phyloP scores from a whole-genome alignment of 2,329 filamentous ascomycete genomes.

The Daldinia sp. region DNA sequence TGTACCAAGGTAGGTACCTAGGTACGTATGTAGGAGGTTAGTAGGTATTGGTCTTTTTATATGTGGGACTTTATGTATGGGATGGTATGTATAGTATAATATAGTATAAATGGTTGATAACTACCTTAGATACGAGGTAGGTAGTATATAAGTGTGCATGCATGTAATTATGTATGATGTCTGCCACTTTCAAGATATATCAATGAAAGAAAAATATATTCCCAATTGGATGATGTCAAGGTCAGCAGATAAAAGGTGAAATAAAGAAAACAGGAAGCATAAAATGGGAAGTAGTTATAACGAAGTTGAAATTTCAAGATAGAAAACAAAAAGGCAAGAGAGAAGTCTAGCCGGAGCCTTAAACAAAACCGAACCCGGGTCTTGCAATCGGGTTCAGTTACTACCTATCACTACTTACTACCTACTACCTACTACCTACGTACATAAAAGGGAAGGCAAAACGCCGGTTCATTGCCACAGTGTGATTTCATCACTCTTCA shows the following conservation, averaged over 20 bases:
- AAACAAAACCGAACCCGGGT: slow-evolving; percentile 32
- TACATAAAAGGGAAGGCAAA: slow-evolving; percentile 19
- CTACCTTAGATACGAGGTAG: neutral
- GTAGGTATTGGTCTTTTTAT: neutral
- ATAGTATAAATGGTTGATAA: neutral
- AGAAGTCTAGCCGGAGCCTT: slow-evolving; percentile 18
- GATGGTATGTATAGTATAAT: neutral
- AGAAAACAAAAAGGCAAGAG: slow-evolving; percentile 20
- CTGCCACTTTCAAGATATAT: neutral
- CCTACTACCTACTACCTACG: neutral
- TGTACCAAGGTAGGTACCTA: neutral
- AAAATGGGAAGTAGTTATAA: slow-evolving; percentile 18
- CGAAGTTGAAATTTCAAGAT: slow-evolving; percentile 27
- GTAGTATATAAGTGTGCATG: neutral
- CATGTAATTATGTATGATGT: slow-evolving; percentile 13
- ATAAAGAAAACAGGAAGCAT: slow-evolving; percentile 6
- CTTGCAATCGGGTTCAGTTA: slow-evolving; percentile 15
- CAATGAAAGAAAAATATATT: slow-evolving; percentile 9
- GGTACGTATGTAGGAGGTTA: too few relatives aligned
- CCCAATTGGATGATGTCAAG: slow-evolving; percentile 20
- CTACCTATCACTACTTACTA: neutral
- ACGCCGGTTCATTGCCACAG: slow-evolving; percentile 35
- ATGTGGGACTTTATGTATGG: neutral
- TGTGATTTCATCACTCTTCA: slow-evolving; percentile 37
- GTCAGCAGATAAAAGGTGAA: slow-evolving; percentile 16